A percentile compares a stretch with the other conserved stretches of the same genome.
These are phyloP conservation scores for Lasiodiplodia gonubiensis DNA, from an alignment of 2,329 filamentous ascomycete genomes.

Conservation along the genomic window DNA sequence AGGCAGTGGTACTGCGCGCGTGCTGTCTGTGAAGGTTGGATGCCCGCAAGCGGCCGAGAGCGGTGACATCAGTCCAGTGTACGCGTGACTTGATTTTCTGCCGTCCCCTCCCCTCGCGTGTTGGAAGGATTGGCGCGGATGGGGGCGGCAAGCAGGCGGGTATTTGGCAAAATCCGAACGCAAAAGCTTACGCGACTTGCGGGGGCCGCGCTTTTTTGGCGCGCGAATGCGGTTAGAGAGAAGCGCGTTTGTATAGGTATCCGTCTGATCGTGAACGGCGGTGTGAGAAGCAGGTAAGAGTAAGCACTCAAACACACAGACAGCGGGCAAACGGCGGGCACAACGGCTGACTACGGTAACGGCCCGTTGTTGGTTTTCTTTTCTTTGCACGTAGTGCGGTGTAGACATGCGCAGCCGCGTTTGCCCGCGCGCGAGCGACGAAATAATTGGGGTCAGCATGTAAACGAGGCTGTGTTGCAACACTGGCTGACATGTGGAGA, in stretches of 20 bases:
- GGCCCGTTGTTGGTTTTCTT: background rate
- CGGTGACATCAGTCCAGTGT: background rate
- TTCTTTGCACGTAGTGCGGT: background rate
- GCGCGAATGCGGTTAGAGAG: background rate
- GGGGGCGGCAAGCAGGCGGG: background rate
- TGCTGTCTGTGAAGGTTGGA: background rate
- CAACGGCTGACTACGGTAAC: background rate
- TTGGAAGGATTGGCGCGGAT: conserved; percentile 3
- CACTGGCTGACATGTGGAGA: background rate
- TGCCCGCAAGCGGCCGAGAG: background rate
- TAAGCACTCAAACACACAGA: conserved; percentile 4
- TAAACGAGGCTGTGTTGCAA: background rate
- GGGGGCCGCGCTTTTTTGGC: conserved; percentile 1
- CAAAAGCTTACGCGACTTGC: conserved; percentile 5
- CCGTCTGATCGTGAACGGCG: background rate
- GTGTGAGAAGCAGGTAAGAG: background rate
- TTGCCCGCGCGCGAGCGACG: background rate
- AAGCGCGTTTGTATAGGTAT: background rate
- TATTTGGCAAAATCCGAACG: background rate
- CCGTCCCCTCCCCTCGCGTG: background rate
- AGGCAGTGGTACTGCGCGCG: background rate
- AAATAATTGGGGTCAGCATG: background rate
- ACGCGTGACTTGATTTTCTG: conserved; percentile 17
- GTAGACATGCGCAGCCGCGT: background rate
- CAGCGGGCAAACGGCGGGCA: background rate